These are phyloP conservation scores for Deakozyma indianensis DNA, from an alignment of 805 yeast species.

Conservation along the genomic window DNA sequence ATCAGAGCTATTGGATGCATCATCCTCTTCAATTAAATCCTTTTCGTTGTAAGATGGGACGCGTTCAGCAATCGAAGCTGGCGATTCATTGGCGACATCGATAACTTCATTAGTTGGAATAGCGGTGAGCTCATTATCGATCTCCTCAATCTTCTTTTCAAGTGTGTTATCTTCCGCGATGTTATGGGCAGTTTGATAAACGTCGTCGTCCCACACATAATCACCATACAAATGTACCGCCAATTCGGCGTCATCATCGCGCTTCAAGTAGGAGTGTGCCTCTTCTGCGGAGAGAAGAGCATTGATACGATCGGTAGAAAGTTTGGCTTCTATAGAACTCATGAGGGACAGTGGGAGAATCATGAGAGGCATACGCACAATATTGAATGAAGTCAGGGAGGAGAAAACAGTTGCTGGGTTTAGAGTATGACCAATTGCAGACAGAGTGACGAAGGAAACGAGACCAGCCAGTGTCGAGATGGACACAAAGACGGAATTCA, in stretches of 20 bases:
- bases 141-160: conserved; percentile 40
- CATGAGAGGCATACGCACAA: conserved; percentile 43
- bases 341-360: conserved; percentile 54
- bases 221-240: conserved; percentile 14
- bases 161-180: conserved; percentile 30
- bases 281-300: conserved; percentile 26
- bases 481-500: conserved; percentile 52
- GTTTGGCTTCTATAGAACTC: conserved; percentile 45
- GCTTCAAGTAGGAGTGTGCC: conserved; percentile 21
- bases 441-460: conserved; percentile 36
- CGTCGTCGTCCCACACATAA: conserved; percentile 24
- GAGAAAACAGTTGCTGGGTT: conserved; percentile 57
- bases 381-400: conserved; percentile 54
- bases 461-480: conserved; percentile 62
- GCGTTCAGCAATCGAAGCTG: conserved; percentile 3
- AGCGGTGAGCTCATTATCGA: conserved; percentile 6
- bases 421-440: conserved; percentile 27
- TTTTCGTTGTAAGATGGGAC: conserved; percentile 9
- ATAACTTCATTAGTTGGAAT: neutral
- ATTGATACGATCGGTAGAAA: conserved; percentile 43
- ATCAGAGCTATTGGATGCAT: conserved; percentile 4
- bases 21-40: conserved; percentile 4
- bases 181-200: conserved; percentile 18
- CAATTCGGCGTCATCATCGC: conserved; percentile 27
- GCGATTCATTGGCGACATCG: conserved; percentile 3